Base-by-base conservation (phyloP, 371 early-diverging fungal species). In the Synchytrium microbalum region DNA sequence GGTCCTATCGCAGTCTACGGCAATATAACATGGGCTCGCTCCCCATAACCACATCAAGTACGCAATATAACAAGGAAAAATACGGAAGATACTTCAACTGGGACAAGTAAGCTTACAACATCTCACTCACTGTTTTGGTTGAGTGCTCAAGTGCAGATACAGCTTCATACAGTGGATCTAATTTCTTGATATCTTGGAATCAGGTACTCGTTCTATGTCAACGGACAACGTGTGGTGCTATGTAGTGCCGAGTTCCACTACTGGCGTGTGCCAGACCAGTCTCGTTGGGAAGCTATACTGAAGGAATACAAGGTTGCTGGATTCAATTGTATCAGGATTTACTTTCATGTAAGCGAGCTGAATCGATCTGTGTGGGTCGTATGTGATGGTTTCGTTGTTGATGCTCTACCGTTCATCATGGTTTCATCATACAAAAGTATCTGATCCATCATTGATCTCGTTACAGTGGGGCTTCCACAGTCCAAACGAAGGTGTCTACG, bases 241-340 rank as follows among this genome's bases (percentile, higher is more conserved):
- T 71, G 85, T 56, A 78, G 83, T 25, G 88, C 86, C 10, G 91
- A 91, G 70, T 91, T 91, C 64, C 89, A 89, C 65, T 88, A 88
- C 60, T 91, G 89, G 89, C 74, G 91, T 14, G 68, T 89, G 10
- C 88, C 88, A 1, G 88, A 86, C 65, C 66, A 75, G 33, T 70
- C 70, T 1, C 75, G 86, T 2, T 88, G 88, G 87, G 59, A 65
- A 52, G 70, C 70, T 13, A 72, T 80, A 59, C 75, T 90, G 33
- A 79, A 82, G 65, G 85, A 86, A 70, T 87, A 85, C 76, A 84
- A 84, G 38, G 75, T 84, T 0, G 77, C 82, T 25, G 92, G 92
- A 1, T 78, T 91, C 46, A 91, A 89, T 68, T 77, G 87, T 23
- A 85, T 93, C 66, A 84, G 92, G n/a, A 88, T 93, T 63, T 89